These are phyloP conservation scores for Camellia japonica DNA, from an alignment of 148 eudicot genomes.

Conservation along the genomic window DNA sequence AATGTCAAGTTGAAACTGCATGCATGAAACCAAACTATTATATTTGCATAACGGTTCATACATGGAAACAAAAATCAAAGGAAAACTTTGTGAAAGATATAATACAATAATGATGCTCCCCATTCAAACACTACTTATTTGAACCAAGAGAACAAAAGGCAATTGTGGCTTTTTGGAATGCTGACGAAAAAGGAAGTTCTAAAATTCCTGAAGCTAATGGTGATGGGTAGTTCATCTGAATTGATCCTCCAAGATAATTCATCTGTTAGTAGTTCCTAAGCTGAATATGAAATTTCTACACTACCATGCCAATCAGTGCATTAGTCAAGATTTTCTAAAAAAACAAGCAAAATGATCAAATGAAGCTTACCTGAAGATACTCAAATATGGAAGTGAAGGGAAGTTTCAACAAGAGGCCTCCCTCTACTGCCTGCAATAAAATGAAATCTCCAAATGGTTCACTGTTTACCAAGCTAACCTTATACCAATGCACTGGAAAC, in stretches of 20 bases:
- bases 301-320: not conserved
- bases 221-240: not conserved
- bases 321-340: not conserved
- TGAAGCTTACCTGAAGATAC: constrained; percentile 79
- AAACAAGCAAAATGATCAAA: not conserved
- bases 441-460: constrained; percentile 14
- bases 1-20: no score
- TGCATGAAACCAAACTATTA: not conserved
- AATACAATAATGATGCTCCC: not conserved
- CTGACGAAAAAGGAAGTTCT: not conserved
- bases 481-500: not conserved
- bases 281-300: not conserved
- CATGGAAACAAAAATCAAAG: not conserved
- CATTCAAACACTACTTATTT: not conserved
- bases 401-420: constrained; percentile 69
- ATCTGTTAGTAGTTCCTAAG: not conserved
- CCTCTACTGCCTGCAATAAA: constrained; percentile 61
- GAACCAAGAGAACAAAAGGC: not conserved
- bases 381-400: constrained; percentile 91
- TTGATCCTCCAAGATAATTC: not conserved
- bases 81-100: not conserved
- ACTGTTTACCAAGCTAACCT: not conserved
- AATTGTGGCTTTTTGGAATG: not conserved
- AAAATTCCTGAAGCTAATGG: not conserved
- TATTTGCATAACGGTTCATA: not conserved